Percentiles rank a stretch among this genome's conserved stretches.
Evolutionary conservation across 257 asterid genomes (phyloP).

Genomic region (Nicotiana tomentosiformis): DNA sequence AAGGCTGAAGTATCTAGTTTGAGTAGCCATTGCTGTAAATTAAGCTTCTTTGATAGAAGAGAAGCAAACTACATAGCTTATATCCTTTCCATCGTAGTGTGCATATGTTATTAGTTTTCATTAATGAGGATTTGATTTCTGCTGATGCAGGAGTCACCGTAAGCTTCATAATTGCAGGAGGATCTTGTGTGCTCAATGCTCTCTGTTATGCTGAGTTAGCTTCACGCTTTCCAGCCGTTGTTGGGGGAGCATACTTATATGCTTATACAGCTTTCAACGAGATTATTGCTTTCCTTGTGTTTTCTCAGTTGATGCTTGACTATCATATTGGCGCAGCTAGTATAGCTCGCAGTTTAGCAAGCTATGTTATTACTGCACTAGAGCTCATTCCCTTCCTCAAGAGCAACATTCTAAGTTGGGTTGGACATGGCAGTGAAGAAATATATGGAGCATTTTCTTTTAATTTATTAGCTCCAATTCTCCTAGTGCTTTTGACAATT

Average conservation of each 20-base stretch:
- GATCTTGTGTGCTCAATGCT: slow-evolving; percentile 78
- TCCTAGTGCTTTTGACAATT: slow-evolving; percentile 57
- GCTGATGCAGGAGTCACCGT: slow-evolving; percentile 72
- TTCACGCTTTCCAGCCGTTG: slow-evolving; percentile 96
- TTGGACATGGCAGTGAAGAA: slow-evolving; percentile 78
- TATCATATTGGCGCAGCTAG: slow-evolving; percentile 98
- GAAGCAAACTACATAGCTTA: not conserved
- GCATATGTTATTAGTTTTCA: not conserved
- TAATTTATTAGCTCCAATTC: slow-evolving; percentile 74
- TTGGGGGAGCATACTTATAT: slow-evolving; percentile 94
- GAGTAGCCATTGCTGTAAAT: not conserved
- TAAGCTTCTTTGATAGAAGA: not conserved
- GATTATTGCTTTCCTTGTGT: slow-evolving; percentile 90
- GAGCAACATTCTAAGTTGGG: slow-evolving; percentile 72
- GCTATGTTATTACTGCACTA: slow-evolving; percentile 62
- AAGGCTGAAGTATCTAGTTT: not conserved
- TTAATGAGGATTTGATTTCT: slow-evolving; percentile 19
- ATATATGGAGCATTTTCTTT: slow-evolving; percentile 63
- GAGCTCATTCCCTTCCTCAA: slow-evolving; percentile 76
- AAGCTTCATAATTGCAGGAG: slow-evolving; percentile 88
- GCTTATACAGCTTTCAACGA: slow-evolving; percentile 94
- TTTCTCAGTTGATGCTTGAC: slow-evolving; percentile 88
- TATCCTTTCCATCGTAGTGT: not conserved
- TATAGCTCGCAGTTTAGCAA: slow-evolving; percentile 93
- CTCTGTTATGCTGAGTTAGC: slow-evolving; percentile 93